Base-by-base conservation (phyloP, 257 asterid species). In the Cinchona pubescens region DNA sequence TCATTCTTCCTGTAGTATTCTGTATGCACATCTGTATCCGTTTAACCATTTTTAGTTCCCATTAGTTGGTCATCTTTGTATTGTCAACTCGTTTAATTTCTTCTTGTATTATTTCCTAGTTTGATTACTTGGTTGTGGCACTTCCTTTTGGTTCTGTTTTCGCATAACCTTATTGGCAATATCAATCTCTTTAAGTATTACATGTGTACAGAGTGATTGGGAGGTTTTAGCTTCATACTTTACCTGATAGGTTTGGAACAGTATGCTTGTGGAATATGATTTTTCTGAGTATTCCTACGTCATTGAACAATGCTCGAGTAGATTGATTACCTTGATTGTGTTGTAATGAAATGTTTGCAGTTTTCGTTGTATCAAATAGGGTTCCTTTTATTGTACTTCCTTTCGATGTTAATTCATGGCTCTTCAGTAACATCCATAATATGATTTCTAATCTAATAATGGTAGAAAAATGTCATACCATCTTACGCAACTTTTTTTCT, bases 211-310 rank as follows among this genome's bases (percentile, higher is more conserved):
- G 23, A 71, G 64, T 53, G 53, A 53, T 21, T 30, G 34, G 48
- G 64, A 35, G 65, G 34, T 71, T 21, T 25, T 71, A 71, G 49
- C 64, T 43, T 60, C 38, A 60, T 60, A 30, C 3, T 58, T 58
- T 25, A 21, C 61, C 61, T 66, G 69, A 64, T 34, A 53, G 29
- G 2, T 53, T 53, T n/a, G 25, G 63, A 56, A 56, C 3, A 32
- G 25, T 56, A 9, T 40, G 1, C 15, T n/a, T 13, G 16, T 4
- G 37, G 48, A 42, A 37, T 67, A 40, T 13, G 21, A 14, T 65
- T 37, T 12, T 40, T 11, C 53, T 42, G 35, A 65, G 51, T 38
- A 35, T 35, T 12, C 13, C 51, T 65, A 27, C 51, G 23, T n/a
- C 3, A n/a, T 67, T 38, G 35, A n/a, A 23, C n/a, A n/a, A 67